phyloP scores from a whole-genome alignment of 169 alveolate species.

The Blepharisma undulans region DNA sequence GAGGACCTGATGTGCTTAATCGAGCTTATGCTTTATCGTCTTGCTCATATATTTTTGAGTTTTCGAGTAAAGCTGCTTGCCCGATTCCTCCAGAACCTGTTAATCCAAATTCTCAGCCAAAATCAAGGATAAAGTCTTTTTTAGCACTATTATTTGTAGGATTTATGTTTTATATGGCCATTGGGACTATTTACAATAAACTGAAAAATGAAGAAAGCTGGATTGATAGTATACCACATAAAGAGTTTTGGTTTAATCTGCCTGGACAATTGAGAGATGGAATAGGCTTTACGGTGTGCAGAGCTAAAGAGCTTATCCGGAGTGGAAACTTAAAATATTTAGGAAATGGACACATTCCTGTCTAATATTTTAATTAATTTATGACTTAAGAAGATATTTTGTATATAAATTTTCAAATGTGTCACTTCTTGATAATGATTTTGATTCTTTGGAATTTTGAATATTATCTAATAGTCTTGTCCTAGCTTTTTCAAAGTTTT shows the following conservation, averaged over 20 bases:
- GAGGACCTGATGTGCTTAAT: neutral
- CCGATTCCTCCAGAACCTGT: neutral
- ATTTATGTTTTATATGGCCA: neutral
- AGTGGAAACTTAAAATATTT: neutral
- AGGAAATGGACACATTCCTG: neutral
- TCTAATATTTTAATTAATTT: neutral
- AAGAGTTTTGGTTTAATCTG: neutral
- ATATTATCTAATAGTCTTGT: neutral
- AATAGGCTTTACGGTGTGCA: neutral
- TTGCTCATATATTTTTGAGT: neutral
- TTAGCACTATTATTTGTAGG: neutral
- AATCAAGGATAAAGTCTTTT: neutral
- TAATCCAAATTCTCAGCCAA: neutral
- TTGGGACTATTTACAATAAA: neutral
- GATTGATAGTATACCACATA: neutral
- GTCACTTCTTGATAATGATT: neutral
- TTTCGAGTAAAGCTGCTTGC: neutral
- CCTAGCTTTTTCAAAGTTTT: neutral
- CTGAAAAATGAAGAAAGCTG: neutral
- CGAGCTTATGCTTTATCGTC: neutral
- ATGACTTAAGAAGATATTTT: neutral
- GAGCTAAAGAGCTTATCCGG: neutral
- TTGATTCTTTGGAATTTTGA: neutral
- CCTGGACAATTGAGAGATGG: neutral
- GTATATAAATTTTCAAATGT: neutral